phyloP scores from a whole-genome alignment of 805 yeast genomes.

The Wickerhamomyces tratensis region DNA sequence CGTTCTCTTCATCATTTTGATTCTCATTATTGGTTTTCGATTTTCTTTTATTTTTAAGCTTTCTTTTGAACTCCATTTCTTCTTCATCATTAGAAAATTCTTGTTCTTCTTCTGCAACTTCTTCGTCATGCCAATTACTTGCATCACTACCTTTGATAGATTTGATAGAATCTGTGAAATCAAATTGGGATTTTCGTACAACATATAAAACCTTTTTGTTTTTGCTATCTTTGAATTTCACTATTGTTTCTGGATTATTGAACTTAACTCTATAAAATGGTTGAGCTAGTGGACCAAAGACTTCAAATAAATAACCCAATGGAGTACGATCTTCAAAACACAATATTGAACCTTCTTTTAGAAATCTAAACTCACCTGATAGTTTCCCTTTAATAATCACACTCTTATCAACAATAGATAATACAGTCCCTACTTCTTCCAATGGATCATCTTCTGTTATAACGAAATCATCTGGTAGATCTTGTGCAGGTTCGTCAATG shows the following conservation, averaged over 20 bases:
- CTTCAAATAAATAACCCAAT: constrained; percentile 76
- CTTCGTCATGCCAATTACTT: constrained; percentile 91
- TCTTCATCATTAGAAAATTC: constrained; percentile 93
- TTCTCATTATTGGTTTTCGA: constrained; percentile 16
- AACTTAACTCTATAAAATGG: constrained; percentile 78
- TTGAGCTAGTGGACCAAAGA: constrained; percentile 76
- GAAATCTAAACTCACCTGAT: constrained; percentile 79
- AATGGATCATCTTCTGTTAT: constrained; percentile 55
- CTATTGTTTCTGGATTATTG: constrained; percentile 38
- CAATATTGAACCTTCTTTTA: constrained; percentile 72
- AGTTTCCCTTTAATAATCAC: constrained; percentile 59
- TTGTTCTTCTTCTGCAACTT: constrained; percentile 84
- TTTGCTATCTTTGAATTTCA: constrained; percentile 32
- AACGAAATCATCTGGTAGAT: constrained; percentile 54
- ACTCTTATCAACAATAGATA: constrained; percentile 61
- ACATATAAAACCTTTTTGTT: constrained; percentile 65
- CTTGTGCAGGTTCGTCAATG: constrained; percentile 55
- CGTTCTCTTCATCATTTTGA: constrained; percentile 4
- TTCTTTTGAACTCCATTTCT: constrained; percentile 61
- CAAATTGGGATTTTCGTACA: constrained; percentile 71
- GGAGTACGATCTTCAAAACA: constrained; percentile 65
- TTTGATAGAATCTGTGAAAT: constrained; percentile 65
- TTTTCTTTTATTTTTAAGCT: constrained; percentile 46
- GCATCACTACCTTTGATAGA: constrained; percentile 86
- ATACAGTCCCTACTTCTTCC: constrained; percentile 61